phyloP scores from a whole-genome alignment of 78 protist genomes.

The Dictyostelium intermedium region DNA sequence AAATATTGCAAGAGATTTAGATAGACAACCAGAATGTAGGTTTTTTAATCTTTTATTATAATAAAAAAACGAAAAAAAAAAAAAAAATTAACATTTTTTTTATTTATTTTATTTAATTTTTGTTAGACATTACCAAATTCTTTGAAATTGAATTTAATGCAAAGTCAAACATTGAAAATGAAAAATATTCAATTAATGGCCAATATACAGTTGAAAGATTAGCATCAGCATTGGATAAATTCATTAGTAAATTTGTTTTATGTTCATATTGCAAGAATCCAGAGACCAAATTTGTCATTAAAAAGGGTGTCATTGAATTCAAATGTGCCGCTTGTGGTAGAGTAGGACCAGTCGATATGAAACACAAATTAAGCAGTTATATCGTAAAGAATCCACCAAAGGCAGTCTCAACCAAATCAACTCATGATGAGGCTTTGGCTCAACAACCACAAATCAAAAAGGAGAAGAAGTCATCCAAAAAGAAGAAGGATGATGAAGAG shows the following conservation, averaged over 20 bases:
- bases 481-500: neutral
- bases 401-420: neutral
- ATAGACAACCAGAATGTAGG: conserved; percentile 86
- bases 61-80: neutral
- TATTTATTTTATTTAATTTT: neutral
- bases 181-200: conserved; percentile 90
- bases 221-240: conserved; percentile 86
- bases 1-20: conserved; percentile 89
- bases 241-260: conserved; percentile 91
- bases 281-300: conserved; percentile 81
- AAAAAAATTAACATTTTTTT: neutral
- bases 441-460: conserved; percentile 12
- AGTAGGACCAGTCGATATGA: conserved; percentile 40
- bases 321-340: conserved; percentile 92
- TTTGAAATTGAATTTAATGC: conserved; percentile 95
- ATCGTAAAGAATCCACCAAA: conserved; percentile 91
- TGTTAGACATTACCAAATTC: conserved; percentile 83
- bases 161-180: conserved; percentile 83
- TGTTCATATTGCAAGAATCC: conserved; percentile 93
- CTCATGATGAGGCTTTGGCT: conserved; percentile 21
- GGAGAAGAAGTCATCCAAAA: conserved; percentile 13
- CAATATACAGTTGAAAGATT: conserved; percentile 47
- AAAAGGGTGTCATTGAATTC: neutral
- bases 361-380: conserved; percentile 49
- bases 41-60: neutral